Conservation (phyloP, 2,329 filamentous ascomycete genomes). For the Cytospora piceae region DNA sequence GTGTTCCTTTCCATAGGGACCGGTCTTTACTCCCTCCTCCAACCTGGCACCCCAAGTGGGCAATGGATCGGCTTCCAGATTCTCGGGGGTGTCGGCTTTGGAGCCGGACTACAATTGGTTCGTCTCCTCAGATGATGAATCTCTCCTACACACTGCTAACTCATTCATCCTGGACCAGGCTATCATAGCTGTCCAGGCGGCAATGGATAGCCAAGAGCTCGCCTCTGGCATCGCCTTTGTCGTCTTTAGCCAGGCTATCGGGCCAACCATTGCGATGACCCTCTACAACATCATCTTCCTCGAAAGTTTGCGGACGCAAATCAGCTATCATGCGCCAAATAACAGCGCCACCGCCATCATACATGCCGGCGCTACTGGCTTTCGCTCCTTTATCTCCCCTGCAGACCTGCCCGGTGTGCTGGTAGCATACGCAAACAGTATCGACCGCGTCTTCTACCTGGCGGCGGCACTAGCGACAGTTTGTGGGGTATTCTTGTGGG, state of each 20-base stretch:
- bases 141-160: not conserved
- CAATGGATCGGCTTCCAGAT: constrained; percentile 32
- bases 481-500: not conserved
- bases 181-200: not conserved
- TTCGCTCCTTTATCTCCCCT: constrained; percentile 39
- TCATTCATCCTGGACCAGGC: not conserved
- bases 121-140: not conserved
- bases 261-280: constrained; percentile 34
- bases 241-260: constrained; percentile 35
- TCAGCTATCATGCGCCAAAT: not conserved
- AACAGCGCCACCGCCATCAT: constrained; percentile 42
- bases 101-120: constrained; percentile 12
- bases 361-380: constrained; percentile 46
- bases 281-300: constrained; percentile 38
- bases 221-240: constrained; percentile 35
- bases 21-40: constrained; percentile 30
- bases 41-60: constrained; percentile 17
- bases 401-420: constrained; percentile 43
- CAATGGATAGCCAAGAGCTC: constrained; percentile 15
- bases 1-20: not conserved
- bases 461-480: not conserved
- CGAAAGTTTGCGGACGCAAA: constrained; percentile 20
- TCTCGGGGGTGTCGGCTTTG: constrained; percentile 24
- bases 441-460: constrained; percentile 38
- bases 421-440: constrained; percentile 44